Evolutionary conservation across 2,329 filamentous ascomycete genomes (phyloP).

Genomic region (Fusarium xyrophilum): DNA sequence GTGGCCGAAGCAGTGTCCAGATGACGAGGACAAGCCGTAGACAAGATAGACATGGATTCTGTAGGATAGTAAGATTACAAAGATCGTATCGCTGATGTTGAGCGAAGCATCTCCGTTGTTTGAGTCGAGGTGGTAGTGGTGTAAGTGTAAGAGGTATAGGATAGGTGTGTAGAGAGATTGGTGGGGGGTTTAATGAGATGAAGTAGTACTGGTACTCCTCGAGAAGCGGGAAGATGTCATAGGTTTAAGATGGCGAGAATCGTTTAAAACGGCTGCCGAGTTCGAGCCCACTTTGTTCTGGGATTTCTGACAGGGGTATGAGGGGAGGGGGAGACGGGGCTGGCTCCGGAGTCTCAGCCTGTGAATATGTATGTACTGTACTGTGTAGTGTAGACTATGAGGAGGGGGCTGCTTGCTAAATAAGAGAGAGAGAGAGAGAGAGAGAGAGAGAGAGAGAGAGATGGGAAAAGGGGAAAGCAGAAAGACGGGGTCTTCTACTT

Average conservation of each 20-base stretch:
- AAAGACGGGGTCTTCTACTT: conserved; percentile 8
- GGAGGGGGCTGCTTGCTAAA: neutral
- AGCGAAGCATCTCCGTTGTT: conserved; percentile 19
- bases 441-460: neutral
- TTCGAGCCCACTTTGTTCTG: conserved; percentile 22
- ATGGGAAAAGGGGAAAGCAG: neutral
- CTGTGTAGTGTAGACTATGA: neutral
- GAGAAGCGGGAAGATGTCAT: conserved; percentile 26
- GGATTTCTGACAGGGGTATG: conserved; percentile 10
- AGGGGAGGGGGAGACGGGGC: conserved; percentile 17
- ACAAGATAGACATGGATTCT: conserved; percentile 37
- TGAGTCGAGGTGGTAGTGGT: neutral
- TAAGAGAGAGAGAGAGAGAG: conserved; percentile 11
- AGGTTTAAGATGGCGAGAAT: conserved; percentile 9
- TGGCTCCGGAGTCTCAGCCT: neutral
- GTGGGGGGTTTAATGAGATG: conserved; percentile 12
- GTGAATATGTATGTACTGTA: neutral
- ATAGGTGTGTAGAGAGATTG: neutral
- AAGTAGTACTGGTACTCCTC: conserved; percentile 12
- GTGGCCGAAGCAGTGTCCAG: conserved; percentile 20
- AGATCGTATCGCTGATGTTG: neutral
- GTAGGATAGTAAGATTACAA: conserved; percentile 21
- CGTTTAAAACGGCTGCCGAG: conserved; percentile 25
- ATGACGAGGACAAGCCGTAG: conserved; percentile 20
- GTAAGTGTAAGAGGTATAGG: neutral